Percentiles rank a stretch among this genome's conserved stretches.
phyloP scores from a whole-genome alignment of 345 rosid genomes.

The Sonneratia caseolaris region DNA sequence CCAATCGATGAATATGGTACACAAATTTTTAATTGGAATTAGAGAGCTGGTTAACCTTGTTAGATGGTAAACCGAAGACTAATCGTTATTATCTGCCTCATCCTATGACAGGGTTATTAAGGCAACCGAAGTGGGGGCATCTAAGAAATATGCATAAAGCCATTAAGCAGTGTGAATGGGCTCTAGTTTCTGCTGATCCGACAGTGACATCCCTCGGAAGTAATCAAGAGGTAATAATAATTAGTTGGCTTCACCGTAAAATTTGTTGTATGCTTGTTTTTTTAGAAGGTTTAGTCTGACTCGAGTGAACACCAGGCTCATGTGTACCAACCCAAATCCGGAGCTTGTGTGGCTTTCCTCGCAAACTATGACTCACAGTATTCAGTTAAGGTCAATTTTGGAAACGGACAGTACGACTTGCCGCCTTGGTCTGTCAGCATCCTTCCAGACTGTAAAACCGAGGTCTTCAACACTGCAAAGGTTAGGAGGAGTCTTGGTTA shows the following conservation, averaged over 20 bases:
- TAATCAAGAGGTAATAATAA: conserved; percentile 22
- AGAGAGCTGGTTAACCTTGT: too few relatives aligned
- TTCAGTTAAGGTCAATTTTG: conserved; percentile 24
- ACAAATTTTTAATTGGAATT: too few relatives aligned
- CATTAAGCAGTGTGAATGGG: conserved; percentile 32
- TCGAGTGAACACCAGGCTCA: conserved; percentile 22
- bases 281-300: too few relatives aligned
- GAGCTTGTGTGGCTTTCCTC: conserved; percentile 30
- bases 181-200: conserved; percentile 40
- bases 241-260: neutral
- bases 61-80: neutral
- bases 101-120: conserved; percentile 22
- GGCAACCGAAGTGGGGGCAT: conserved; percentile 40
- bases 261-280: neutral
- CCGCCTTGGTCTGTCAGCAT: conserved; percentile 48
- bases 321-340: conserved; percentile 21
- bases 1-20: conserved; percentile 43
- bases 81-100: neutral
- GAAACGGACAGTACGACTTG: conserved; percentile 25
- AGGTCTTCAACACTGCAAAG: conserved; percentile 31
- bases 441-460: conserved; percentile 33
- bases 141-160: conserved; percentile 37
- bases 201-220: conserved; percentile 24
- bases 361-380: conserved; percentile 34
- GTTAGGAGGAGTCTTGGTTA: conserved; percentile 8